Conservation (phyloP, 768 basidiomycete genomes). For the Phaffia australis region DNA sequence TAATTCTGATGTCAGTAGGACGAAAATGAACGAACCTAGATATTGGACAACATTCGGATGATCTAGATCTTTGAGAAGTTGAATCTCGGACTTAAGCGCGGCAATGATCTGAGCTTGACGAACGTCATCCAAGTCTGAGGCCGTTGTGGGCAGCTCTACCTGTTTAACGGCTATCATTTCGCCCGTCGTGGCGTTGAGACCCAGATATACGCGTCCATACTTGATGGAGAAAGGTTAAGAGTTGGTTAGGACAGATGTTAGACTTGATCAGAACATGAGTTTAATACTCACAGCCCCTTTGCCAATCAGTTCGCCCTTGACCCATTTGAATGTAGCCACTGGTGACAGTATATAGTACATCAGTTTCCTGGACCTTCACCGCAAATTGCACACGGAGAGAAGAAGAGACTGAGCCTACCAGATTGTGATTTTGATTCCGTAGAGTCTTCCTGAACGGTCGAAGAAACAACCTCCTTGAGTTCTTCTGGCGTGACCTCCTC, state of each 20-base stretch:
- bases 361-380: neutral
- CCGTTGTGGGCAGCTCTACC: slow-evolving; percentile 85
- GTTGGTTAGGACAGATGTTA: neutral
- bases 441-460: slow-evolving; percentile 8
- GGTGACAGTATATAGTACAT: neutral
- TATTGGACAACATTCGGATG: slow-evolving; percentile 97
- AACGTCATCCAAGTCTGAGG: slow-evolving; percentile 78
- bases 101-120: slow-evolving; percentile 77
- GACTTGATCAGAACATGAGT: neutral
- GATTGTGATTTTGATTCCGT: neutral
- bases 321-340: slow-evolving; percentile 85
- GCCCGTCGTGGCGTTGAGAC: slow-evolving; percentile 86
- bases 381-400: neutral
- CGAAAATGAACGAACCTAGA: slow-evolving; percentile 48
- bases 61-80: slow-evolving; percentile 89
- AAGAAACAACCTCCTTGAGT: slow-evolving; percentile 39
- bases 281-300: slow-evolving; percentile 54
- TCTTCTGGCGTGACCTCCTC: slow-evolving; percentile 83
- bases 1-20: slow-evolving; percentile 41
- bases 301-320: slow-evolving; percentile 92
- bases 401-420: neutral
- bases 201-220: slow-evolving; percentile 91
- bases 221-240: neutral
- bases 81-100: slow-evolving; percentile 87
- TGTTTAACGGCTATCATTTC: slow-evolving; percentile 99